These are phyloP conservation scores for Tolypocladium endophyticum DNA, from an alignment of 2,329 filamentous ascomycete species.

Conservation along the genomic window DNA sequence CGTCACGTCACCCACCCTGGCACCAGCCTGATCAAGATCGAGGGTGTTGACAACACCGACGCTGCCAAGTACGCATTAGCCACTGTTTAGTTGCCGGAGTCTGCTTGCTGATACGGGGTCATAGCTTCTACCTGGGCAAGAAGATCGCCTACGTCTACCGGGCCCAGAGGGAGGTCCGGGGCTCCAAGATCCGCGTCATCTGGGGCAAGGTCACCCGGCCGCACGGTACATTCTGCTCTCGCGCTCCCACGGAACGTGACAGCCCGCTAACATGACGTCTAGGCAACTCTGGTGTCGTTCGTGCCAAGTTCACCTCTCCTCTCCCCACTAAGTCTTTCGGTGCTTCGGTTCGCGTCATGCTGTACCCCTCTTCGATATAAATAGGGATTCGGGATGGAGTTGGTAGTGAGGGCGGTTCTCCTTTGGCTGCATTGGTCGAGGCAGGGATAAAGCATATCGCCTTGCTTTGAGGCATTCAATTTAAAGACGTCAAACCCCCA, in stretches of 20 bases:
- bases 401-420: slow-evolving; percentile 53
- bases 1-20: slow-evolving; percentile 85
- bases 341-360: slow-evolving; percentile 91
- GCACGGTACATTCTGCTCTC: slow-evolving; percentile 56
- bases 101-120: slow-evolving; percentile 13
- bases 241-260: neutral
- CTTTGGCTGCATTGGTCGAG: slow-evolving; percentile 49
- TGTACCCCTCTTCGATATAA: slow-evolving; percentile 98
- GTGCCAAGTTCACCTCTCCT: slow-evolving; percentile 93
- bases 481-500: slow-evolving; percentile 35
- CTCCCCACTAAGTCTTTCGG: slow-evolving; percentile 95
- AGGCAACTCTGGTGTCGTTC: slow-evolving; percentile 97
- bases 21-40: slow-evolving; percentile 95
- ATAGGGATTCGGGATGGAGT: slow-evolving; percentile 44
- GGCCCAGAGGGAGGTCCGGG: slow-evolving; percentile 85
- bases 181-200: slow-evolving; percentile 97
- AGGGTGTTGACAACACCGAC: slow-evolving; percentile 86
- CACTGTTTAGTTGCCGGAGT: no score
- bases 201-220: slow-evolving; percentile 97
- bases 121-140: slow-evolving; percentile 94
- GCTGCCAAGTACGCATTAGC: slow-evolving; percentile 64
- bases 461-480: slow-evolving; percentile 45
- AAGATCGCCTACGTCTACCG: slow-evolving; percentile 98
- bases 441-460: slow-evolving; percentile 44
- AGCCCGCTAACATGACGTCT: neutral